Percentiles rank a stretch among this genome's conserved stretches.
Evolutionary conservation across 805 yeast genomes (phyloP).

Genomic region (Candida schatavii): DNA sequence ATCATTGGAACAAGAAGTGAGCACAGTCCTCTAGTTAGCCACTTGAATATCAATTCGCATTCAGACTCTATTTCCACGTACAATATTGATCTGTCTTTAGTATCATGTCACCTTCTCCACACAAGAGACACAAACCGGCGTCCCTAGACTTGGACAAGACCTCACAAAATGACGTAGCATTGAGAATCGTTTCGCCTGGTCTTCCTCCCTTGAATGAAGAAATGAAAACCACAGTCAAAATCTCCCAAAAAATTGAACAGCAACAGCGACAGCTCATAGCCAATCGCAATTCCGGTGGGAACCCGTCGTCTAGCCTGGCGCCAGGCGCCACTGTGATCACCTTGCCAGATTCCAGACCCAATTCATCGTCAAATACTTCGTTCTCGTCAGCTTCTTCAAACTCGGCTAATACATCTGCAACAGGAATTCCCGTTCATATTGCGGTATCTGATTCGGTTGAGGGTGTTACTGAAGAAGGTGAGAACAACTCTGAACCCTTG

Average conservation of each 20-base stretch:
- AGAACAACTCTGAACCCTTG: slow-evolving; percentile 9
- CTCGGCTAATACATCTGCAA: slow-evolving; percentile 2
- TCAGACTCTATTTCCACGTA: too few relatives aligned
- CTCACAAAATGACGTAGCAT: slow-evolving; percentile 23
- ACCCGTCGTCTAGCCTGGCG: neutral
- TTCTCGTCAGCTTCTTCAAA: slow-evolving; percentile 1
- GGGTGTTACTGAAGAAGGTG: neutral
- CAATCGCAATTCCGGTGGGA: slow-evolving; percentile 15
- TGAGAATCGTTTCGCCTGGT: slow-evolving; percentile 34
- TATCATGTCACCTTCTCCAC: slow-evolving; percentile 3
- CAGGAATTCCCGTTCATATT: neutral
- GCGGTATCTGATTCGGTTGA: neutral
- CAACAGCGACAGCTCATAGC: slow-evolving; percentile 33
- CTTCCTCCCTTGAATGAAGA: slow-evolving; percentile 28
- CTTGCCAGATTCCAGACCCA: neutral
- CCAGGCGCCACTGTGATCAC: neutral
- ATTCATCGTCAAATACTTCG: slow-evolving; percentile 1
- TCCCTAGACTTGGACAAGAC: slow-evolving; percentile 14
- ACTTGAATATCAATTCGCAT: too few relatives aligned
- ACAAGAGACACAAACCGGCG: slow-evolving; percentile 18
- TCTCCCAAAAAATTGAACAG: slow-evolving; percentile 30
- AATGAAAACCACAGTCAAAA: slow-evolving; percentile 30
- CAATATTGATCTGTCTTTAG: too few relatives aligned
- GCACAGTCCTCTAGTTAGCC: too few relatives aligned
- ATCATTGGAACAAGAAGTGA: too few relatives aligned